Base-by-base conservation (phyloP, 2,329 filamentous ascomycete species). In the Neonectria hederae region DNA sequence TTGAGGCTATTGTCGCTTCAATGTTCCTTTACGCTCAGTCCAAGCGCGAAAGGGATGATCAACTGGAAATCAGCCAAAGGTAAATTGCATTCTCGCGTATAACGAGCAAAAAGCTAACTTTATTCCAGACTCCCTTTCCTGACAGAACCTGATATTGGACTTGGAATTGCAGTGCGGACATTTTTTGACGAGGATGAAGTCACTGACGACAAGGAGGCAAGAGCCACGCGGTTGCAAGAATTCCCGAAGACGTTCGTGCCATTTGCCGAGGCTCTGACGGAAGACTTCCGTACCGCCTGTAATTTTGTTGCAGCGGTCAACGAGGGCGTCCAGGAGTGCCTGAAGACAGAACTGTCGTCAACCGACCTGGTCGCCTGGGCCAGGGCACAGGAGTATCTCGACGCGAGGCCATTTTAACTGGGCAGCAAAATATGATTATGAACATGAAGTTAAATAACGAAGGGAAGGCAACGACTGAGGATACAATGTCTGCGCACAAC, bases 21-120 rank as follows among this genome's bases (percentile, higher is more conserved):
- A 88, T 97, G 82, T 90, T 97, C 70, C 84, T 97, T 73, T 90
- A 90, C 71, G 93, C 90, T 7, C 92, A 97, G 73, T 92, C 90
- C 21, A 86, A 92, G 62, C 88, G 94, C 42, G 87, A 90, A 62
- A 84, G 89, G 59, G 83, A 86, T 13, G 90, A 92, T 74, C 86
- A 88, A 65, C 79, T 89, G 59, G 86, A 90, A 51, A 84, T 98
- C 63, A 90, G 90, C 69, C 86, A 92, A 69, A 87, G 87, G 93
- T 95, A 84, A 75, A 87, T 79, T 43, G 6, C 11, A 24, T 45
- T 11, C 24, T 1, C 24, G 14, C 21, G 26, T 7, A 21, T 32
- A 63, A 9, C 9, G 54, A 40, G 22, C 6, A 35, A 30, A 55
- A 4, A 14, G 26, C 61, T 68, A 63, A 77, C 69, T 67, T 57